These are phyloP conservation scores for Saccharomycopsis sp. DNA, from an alignment of 805 yeast genomes.

Conservation along the genomic window DNA sequence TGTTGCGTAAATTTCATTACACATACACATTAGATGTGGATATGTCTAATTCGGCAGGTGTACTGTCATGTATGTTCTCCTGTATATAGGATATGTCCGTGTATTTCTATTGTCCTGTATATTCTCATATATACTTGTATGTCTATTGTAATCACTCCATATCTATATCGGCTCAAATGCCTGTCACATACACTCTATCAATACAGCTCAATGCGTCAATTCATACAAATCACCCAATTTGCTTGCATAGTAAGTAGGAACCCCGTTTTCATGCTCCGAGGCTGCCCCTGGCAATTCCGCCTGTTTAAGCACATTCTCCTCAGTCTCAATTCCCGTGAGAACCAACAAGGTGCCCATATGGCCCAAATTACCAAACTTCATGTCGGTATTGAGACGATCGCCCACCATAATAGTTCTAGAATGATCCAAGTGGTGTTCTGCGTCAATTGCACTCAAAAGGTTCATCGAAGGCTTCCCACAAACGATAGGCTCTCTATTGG, in stretches of 20 bases:
- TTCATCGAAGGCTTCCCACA: constrained; percentile 89
- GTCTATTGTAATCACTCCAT: no score
- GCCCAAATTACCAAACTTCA: constrained; percentile 83
- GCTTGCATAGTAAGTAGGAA: constrained; percentile 63
- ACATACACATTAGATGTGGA: neutral
- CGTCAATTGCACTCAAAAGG: constrained; percentile 86
- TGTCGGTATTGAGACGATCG: constrained; percentile 91
- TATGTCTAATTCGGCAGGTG: neutral
- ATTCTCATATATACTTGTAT: no score
- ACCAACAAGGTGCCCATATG: constrained; percentile 84
- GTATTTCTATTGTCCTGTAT: no score
- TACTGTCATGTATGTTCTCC: no score
- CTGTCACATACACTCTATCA: no score
- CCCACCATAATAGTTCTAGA: constrained; percentile 82
- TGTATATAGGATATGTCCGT: no score
- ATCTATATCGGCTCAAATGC: no score
- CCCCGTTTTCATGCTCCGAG: constrained; percentile 27
- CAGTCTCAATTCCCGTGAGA: constrained; percentile 85
- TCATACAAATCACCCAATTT: constrained; percentile 75
- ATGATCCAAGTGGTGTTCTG: constrained; percentile 49
- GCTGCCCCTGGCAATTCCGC: constrained; percentile 30
- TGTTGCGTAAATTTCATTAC: no score
- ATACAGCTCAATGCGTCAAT: constrained; percentile 24
- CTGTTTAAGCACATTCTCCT: constrained; percentile 43
- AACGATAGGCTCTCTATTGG: constrained; percentile 79